Conservation (phyloP, 2,329 filamentous ascomycete genomes). For the Lachnellula occidentalis region DNA sequence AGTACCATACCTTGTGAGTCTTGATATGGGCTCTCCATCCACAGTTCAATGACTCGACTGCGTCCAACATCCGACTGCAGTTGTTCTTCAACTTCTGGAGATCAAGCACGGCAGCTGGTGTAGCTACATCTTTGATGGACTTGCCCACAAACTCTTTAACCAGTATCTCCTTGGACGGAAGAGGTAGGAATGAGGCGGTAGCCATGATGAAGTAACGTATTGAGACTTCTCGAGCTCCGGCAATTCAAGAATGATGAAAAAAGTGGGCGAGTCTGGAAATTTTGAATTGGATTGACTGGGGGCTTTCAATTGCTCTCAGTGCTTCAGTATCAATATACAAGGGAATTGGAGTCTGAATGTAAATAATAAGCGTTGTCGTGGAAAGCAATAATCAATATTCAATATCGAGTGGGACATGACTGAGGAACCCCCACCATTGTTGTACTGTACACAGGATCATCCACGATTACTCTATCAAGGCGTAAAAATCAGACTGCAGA, state of each 20-base stretch:
- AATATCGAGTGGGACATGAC: no score
- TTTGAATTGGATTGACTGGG: background rate
- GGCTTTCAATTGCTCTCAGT: background rate
- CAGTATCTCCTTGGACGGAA: slow-evolving; percentile 34
- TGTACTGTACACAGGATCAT: no score
- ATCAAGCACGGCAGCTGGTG: slow-evolving; percentile 65
- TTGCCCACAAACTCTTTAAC: slow-evolving; percentile 50
- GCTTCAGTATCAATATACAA: no score
- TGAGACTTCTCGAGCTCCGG: background rate
- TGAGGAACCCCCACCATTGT: no score
- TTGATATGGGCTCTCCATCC: slow-evolving; percentile 75
- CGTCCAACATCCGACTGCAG: slow-evolving; percentile 65
- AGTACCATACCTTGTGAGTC: slow-evolving; percentile 63
- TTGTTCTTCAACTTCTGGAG: slow-evolving; percentile 60
- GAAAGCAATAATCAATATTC: no score
- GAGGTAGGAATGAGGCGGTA: slow-evolving; percentile 20
- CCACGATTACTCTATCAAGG: no score
- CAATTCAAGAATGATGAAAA: background rate
- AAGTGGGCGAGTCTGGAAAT: background rate
- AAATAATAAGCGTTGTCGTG: no score
- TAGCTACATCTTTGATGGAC: slow-evolving; percentile 53
- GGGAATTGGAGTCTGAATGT: no score
- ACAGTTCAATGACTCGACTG: slow-evolving; percentile 52
- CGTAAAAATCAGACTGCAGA: no score
- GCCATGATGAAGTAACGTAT: slow-evolving; percentile 16